These are phyloP conservation scores for Aspergillus wentii DNA, from an alignment of 495 filamentous ascomycete genomes.

Conservation along the genomic window DNA sequence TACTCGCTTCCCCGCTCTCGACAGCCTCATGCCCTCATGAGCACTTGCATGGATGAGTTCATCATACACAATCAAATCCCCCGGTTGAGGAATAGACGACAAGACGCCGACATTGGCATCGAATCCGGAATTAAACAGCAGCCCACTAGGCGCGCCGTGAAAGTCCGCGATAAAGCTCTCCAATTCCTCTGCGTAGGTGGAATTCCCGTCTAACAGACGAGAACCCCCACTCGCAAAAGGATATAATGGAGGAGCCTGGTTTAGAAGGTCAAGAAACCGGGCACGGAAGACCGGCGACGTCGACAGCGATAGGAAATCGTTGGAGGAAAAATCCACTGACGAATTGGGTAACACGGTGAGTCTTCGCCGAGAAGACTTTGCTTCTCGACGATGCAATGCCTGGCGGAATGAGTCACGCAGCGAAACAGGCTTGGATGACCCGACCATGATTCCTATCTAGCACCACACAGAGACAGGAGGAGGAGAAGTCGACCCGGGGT, in stretches of 20 bases:
- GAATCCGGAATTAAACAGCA: conserved; percentile 76
- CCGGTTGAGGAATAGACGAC: conserved; percentile 59
- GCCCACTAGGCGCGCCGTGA: conserved; percentile 55
- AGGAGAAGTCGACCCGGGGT: too few species aligned
- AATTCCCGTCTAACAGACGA: conserved; percentile 60
- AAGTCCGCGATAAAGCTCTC: conserved; percentile 62
- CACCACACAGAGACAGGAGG: too few species aligned
- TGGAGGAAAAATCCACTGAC: conserved; percentile 42
- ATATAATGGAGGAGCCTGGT: conserved; percentile 23
- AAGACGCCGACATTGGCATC: conserved; percentile 73
- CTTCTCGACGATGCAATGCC: conserved; percentile 34
- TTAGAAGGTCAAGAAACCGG: conserved; percentile 25
- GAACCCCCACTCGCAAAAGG: conserved; percentile 41
- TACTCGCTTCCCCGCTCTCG: conserved; percentile 43
- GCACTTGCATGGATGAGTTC: conserved; percentile 73
- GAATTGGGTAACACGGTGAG: conserved; percentile 30
- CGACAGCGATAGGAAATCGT: conserved; percentile 43
- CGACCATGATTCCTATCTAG: too few species aligned
- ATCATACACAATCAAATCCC: conserved; percentile 69
- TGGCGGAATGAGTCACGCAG: conserved; percentile 32
- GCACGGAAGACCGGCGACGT: conserved; percentile 26
- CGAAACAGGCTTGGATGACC: too few species aligned
- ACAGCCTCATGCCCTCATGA: conserved; percentile 72
- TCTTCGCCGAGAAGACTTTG: conserved; percentile 41
- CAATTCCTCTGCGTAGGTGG: conserved; percentile 54